These are phyloP conservation scores for Neonectria punicea DNA, from an alignment of 2,329 filamentous ascomycete genomes.

Conservation along the genomic window DNA sequence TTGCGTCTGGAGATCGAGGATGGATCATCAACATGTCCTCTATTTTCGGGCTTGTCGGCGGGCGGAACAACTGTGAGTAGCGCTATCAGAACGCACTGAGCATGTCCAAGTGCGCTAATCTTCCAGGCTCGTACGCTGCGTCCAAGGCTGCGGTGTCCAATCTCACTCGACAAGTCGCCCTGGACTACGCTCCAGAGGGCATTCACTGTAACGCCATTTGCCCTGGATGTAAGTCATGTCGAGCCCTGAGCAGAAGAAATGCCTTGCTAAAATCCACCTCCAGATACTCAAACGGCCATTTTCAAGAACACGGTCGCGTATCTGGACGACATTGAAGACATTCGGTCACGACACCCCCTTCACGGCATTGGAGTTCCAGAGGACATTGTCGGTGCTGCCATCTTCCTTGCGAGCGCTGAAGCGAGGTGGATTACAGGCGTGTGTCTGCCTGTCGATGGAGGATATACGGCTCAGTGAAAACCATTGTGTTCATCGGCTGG, in stretches of 20 bases:
- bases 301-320: constrained; percentile 37
- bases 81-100: constrained; percentile 20
- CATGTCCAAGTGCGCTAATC: constrained; percentile 4
- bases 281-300: constrained; percentile 43
- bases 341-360: constrained; percentile 38
- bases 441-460: constrained; percentile 53
- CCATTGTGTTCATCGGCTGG: background rate
- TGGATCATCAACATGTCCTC: constrained; percentile 63
- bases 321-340: constrained; percentile 24
- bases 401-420: constrained; percentile 52
- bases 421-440: constrained; percentile 55
- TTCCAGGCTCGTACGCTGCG: constrained; percentile 52
- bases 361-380: constrained; percentile 43
- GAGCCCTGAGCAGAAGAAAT: background rate
- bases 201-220: constrained; percentile 66
- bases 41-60: constrained; percentile 53
- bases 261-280: background rate
- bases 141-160: constrained; percentile 62
- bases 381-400: constrained; percentile 47
- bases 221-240: constrained; percentile 54
- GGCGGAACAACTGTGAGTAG: constrained; percentile 34
- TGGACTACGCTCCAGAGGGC: constrained; percentile 58
- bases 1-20: constrained; percentile 53
- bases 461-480: constrained; percentile 47
- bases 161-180: constrained; percentile 59